Base-by-base conservation (phyloP, 2,329 filamentous ascomycete species). In the Samsoniella hepiali region DNA sequence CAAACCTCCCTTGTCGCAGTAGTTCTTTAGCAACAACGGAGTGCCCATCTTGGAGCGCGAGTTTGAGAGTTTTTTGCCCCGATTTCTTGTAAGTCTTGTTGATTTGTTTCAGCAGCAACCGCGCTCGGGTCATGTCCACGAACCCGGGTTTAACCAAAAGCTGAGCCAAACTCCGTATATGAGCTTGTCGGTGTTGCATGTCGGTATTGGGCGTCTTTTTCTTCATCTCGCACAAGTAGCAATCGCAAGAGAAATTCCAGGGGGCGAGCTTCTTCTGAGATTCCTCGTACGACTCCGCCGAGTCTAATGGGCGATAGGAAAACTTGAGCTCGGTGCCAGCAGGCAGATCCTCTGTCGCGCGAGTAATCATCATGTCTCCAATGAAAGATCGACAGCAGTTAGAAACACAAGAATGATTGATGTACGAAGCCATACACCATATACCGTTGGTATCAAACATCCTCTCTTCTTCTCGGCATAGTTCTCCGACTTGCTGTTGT, bases 331-430 rank as follows among this genome's bases (percentile, higher is more conserved):
- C 57, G 6, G 57, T 31, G 32, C 57, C 44, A 1, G 57, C 57
- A 6, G 57, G 57, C n/a, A 59, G 2, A 9, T 59, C 22, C 13
- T 49, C 44, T 5, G 44, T 32, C 5, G 57, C 57, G 22, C 45
- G 57, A n/a, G 50, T 27, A 5, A 59, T 50, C 2, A 59, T 50
- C 45, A 59, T 42, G 57, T 59, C 57, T 11, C 57, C 57, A 31
- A 51, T 32, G 22, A 50, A 51, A 1, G 7, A 17, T 13, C 34
- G 8, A 17, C 9, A 3, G 34, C 45, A 59, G 22, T 59, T 51
- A 6, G 4, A 22, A 13, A 59, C 22, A n/a, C 57, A 59, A 13
- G 45, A 49, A n/a, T 59, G 57, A 32, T 59, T 59, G 6, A 59
- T 50, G 34, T 51, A 42, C 7, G 57, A 50, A n/a, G 44, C 45